Evolutionary conservation across 148 eudicot species (phyloP).

Genomic region (Camellia japonica): DNA sequence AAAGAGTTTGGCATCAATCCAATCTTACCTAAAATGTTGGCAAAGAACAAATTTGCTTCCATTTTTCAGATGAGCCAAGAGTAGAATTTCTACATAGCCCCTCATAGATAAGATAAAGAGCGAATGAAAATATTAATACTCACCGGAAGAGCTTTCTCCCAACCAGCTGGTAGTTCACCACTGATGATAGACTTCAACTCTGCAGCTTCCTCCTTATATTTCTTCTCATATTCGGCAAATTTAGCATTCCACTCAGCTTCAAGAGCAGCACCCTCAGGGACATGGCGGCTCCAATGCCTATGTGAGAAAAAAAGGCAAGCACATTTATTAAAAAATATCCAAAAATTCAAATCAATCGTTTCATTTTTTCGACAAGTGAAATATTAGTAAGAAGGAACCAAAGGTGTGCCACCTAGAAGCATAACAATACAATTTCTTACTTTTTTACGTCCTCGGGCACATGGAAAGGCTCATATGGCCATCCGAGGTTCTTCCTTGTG

Average conservation of each 20-base stretch:
- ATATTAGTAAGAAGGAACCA: neutral
- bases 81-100: neutral
- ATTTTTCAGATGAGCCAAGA: neutral
- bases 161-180: constrained; percentile 70
- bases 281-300: constrained; percentile 94
- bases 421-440: constrained; percentile 29
- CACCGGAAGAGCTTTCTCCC: constrained; percentile 92
- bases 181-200: constrained; percentile 69
- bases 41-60: neutral
- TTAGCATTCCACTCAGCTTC: constrained; percentile 87
- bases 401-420: neutral
- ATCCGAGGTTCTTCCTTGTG: constrained; percentile 74
- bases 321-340: neutral
- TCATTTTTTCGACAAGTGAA: neutral
- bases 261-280: constrained; percentile 61
- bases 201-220: constrained; percentile 70
- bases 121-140: constrained; percentile 24
- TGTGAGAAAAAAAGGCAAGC: neutral
- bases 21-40: neutral
- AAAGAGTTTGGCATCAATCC: neutral
- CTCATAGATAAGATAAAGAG: neutral
- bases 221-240: constrained; percentile 75
- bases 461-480: constrained; percentile 87
- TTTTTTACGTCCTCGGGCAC: constrained; percentile 81
- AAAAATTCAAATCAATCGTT: constrained; percentile 9